Conservation (phyloP, 805 yeast species). For the Trichomonascus vanleenenianus region DNA sequence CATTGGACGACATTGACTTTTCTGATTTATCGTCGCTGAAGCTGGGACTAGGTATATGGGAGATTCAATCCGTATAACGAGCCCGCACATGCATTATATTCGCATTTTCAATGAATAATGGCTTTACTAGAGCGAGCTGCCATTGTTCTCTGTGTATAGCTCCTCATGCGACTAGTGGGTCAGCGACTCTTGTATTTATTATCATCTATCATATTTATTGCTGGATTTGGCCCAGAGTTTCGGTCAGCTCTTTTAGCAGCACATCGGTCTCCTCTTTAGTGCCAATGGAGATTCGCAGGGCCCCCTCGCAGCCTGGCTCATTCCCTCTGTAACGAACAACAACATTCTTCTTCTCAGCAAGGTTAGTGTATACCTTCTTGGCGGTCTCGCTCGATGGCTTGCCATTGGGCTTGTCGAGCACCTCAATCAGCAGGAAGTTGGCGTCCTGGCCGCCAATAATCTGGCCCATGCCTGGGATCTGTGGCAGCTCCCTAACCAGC, state of each 20-base stretch:
- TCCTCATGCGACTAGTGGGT: too few relatives aligned
- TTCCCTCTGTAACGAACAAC: slow-evolving; percentile 89
- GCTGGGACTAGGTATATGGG: slow-evolving; percentile 44
- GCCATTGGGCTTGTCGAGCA: slow-evolving; percentile 51
- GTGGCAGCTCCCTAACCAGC: slow-evolving; percentile 46
- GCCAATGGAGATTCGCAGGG: slow-evolving; percentile 81
- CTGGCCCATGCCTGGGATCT: slow-evolving; percentile 57
- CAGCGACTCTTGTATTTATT: too few relatives aligned
- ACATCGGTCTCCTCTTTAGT: slow-evolving; percentile 63
- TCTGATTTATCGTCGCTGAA: slow-evolving; percentile 37
- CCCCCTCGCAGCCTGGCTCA: slow-evolving; percentile 85
- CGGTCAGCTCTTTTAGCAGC: slow-evolving; percentile 44
- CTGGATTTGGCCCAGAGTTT: slow-evolving; percentile 10
- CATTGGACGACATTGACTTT: slow-evolving; percentile 67
- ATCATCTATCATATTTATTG: not conserved
- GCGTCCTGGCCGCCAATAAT: slow-evolving; percentile 82
- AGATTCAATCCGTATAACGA: slow-evolving; percentile 5
- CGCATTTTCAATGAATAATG: too few relatives aligned
- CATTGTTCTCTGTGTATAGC: too few relatives aligned
- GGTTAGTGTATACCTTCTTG: slow-evolving; percentile 47
- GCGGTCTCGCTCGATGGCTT: slow-evolving; percentile 66
- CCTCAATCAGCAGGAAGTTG: slow-evolving; percentile 71
- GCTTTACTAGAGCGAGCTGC: too few relatives aligned
- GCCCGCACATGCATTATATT: not conserved
- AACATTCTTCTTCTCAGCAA: slow-evolving; percentile 68